Evolutionary conservation across 1,284 basidiomycete species (phyloP).

Genomic region (Sanghuangporus sanghuang): DNA sequence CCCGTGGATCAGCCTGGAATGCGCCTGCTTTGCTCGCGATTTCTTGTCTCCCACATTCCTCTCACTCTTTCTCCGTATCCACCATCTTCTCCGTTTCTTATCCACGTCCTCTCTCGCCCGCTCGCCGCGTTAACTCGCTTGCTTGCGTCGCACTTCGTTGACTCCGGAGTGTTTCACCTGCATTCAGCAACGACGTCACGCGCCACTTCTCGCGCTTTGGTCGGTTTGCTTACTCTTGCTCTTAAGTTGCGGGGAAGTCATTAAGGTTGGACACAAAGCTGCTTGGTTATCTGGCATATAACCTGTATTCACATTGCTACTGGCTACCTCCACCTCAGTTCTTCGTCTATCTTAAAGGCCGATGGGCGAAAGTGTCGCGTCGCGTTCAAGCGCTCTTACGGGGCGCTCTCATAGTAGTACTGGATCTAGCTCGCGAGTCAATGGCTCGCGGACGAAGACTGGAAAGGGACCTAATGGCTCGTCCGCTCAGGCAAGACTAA

Average conservation of each 20-base stretch:
- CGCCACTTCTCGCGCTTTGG: slow-evolving; percentile 1
- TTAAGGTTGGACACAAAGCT: not conserved
- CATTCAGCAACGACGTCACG: not conserved
- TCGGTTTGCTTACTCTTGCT: not conserved
- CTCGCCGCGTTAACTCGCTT: not conserved
- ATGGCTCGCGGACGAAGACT: slow-evolving; percentile 6
- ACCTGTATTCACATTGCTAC: not conserved
- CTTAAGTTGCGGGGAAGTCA: slow-evolving; percentile 1
- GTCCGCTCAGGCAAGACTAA: not conserved
- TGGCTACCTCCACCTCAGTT: not conserved
- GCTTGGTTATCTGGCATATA: not conserved
- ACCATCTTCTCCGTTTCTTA: not conserved
- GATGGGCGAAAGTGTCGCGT: slow-evolving; percentile 4
- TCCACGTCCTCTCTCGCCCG: not conserved
- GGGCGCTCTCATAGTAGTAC: slow-evolving; percentile 1
- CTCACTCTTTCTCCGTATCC: slow-evolving; percentile 7
- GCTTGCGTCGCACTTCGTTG: not conserved
- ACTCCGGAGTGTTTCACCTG: not conserved
- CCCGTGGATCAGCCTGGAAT: not conserved
- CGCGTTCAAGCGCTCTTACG: not conserved
- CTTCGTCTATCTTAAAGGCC: not conserved
- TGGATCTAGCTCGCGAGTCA: slow-evolving; percentile 7
- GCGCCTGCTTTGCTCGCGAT: not conserved
- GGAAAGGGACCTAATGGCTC: not conserved
- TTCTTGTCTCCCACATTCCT: slow-evolving; percentile 2